phyloP scores from a whole-genome alignment of 2,329 filamentous ascomycete genomes.

The Alternaria solani region DNA sequence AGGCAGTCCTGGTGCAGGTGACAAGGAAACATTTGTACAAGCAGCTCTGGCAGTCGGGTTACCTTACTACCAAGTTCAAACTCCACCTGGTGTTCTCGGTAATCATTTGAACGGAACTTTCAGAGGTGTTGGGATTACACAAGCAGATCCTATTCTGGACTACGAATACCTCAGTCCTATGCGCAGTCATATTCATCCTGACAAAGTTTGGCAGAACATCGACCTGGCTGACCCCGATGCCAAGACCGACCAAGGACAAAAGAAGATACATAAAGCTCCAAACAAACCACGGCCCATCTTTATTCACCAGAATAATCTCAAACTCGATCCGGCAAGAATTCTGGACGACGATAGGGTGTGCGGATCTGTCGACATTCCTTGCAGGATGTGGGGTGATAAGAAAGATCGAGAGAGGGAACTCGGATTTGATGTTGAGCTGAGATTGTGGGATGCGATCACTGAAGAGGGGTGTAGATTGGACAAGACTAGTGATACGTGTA shows the following conservation, averaged over 20 bases:
- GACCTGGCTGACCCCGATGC: conserved; percentile 11
- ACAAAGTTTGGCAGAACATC: conserved; percentile 14
- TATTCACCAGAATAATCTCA: conserved; percentile 33
- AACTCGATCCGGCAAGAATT: conserved; percentile 26
- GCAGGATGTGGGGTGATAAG: conserved; percentile 32
- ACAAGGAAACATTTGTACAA: conserved; percentile 60
- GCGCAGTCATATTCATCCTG: conserved; percentile 24
- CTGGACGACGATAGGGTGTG: conserved; percentile 16
- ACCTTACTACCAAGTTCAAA: conserved; percentile 54
- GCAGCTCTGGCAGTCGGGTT: conserved; percentile 55
- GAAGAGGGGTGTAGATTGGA: conserved; percentile 33
- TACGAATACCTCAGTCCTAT: conserved; percentile 27
- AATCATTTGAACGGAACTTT: conserved; percentile 23
- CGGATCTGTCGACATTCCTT: conserved; percentile 18
- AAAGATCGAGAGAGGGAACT: conserved; percentile 23
- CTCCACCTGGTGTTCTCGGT: conserved; percentile 44
- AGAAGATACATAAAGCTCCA: conserved; percentile 12
- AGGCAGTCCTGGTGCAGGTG: conserved; percentile 54
- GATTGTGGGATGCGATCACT: conserved; percentile 33
- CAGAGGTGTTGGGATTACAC: conserved; percentile 24
- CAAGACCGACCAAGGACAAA: conserved; percentile 8
- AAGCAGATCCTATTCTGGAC: conserved; percentile 32
- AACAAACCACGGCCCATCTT: conserved; percentile 25
- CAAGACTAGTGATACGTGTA: conserved; percentile 19
- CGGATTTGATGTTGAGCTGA: conserved; percentile 36